phyloP scores from a whole-genome alignment of 768 basidiomycete species.

The Rhizopogon vinicolor region DNA sequence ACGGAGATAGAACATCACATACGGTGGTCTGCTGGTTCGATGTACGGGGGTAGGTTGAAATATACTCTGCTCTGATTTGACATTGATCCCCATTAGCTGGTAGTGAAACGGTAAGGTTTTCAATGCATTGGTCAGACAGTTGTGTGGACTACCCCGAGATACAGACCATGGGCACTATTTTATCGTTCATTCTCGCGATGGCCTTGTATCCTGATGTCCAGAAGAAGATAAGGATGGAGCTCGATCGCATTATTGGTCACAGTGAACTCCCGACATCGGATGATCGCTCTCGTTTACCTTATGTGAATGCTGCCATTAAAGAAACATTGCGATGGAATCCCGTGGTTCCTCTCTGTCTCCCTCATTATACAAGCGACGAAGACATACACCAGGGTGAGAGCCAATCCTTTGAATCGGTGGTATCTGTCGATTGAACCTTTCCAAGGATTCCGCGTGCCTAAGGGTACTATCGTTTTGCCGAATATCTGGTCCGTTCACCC shows the following conservation, averaged over 20 bases:
- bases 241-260: conserved; percentile 29
- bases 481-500: conserved; percentile 32
- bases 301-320: conserved; percentile 34
- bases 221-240: conserved; percentile 13
- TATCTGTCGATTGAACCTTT: not conserved
- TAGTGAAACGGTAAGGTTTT: not conserved
- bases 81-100: not conserved
- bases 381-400: conserved; percentile 7
- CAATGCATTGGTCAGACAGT: not conserved
- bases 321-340: conserved; percentile 42
- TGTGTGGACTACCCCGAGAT: not conserved
- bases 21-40: conserved; percentile 5
- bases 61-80: not conserved
- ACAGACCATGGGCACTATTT: conserved; percentile 1
- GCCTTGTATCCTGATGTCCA: conserved; percentile 1
- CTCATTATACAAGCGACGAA: conserved; percentile 10
- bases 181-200: conserved; percentile 5
- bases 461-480: conserved; percentile 32
- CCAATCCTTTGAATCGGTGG: not conserved
- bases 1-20: not conserved
- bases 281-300: conserved; percentile 36
- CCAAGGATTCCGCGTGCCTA: conserved; percentile 33
- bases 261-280: conserved; percentile 27
- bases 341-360: conserved; percentile 7
- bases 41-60: conserved; percentile 3